A percentile compares a stretch with the other conserved stretches of the same genome.
Evolutionary conservation across 2,329 filamentous ascomycete genomes (phyloP).

Genomic region (Trichoderma cornu-damae): DNA sequence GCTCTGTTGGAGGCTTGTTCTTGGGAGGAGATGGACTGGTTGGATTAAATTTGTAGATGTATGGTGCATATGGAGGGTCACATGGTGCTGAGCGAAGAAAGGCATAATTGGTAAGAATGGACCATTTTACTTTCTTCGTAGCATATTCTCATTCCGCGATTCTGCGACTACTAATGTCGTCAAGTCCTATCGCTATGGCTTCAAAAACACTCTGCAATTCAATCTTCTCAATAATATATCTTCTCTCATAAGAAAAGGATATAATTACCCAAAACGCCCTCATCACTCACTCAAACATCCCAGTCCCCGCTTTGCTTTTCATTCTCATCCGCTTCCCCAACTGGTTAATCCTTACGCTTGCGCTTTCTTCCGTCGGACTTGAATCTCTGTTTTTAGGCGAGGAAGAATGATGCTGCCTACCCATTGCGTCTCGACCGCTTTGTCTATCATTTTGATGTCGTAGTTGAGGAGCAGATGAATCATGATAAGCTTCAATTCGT

Average conservation of each 20-base stretch:
- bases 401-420: constrained; percentile 40
- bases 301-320: not conserved
- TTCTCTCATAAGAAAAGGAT: not conserved
- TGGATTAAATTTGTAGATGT: constrained; percentile 15
- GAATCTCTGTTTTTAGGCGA: constrained; percentile 25
- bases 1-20: constrained; percentile 29
- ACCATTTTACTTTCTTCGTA: not conserved
- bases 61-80: not conserved
- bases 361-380: constrained; percentile 24
- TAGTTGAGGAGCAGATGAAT: constrained; percentile 49
- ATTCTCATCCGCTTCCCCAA: not conserved
- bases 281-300: too few species aligned
- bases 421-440: constrained; percentile 40
- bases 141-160: too few species aligned
- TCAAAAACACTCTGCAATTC: not conserved
- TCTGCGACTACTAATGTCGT: not conserved
- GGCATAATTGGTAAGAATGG: not conserved
- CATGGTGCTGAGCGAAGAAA: not conserved
- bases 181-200: not conserved
- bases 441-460: constrained; percentile 41
- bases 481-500: constrained; percentile 52
- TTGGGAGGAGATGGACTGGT: constrained; percentile 38
- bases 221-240: too few species aligned
- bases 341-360: not conserved
- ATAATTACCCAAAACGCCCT: too few species aligned